Evolutionary conservation across 257 asterid genomes (phyloP).

Genomic region (Solanum tarijense): DNA sequence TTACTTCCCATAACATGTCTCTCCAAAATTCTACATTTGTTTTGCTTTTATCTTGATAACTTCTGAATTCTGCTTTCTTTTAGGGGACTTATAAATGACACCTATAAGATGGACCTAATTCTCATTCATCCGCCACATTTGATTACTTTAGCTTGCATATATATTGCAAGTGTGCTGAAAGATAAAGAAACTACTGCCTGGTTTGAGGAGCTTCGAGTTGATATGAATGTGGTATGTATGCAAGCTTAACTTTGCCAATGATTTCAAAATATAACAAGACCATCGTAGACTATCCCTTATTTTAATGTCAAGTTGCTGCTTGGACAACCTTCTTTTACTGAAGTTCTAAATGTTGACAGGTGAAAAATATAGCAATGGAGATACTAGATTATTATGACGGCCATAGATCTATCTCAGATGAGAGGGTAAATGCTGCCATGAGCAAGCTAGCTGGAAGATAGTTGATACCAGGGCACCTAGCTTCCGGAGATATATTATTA

Average conservation of each 20-base stretch:
- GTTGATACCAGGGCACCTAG: neutral
- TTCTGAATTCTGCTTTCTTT: neutral
- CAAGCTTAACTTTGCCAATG: neutral
- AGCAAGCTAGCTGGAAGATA: slow-evolving; percentile 45
- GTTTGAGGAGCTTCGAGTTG: slow-evolving; percentile 99
- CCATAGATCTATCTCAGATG: slow-evolving; percentile 71
- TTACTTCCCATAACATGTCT: neutral
- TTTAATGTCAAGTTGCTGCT: neutral
- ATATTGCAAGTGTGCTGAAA: slow-evolving; percentile 75
- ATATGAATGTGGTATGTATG: slow-evolving; percentile 76
- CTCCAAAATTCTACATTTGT: neutral
- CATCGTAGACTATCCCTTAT: neutral
- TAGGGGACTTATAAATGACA: slow-evolving; percentile 93
- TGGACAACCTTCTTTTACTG: neutral
- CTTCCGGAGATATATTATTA: neutral
- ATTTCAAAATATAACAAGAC: neutral
- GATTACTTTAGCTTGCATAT: slow-evolving; percentile 81
- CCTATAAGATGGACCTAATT: slow-evolving; percentile 92
- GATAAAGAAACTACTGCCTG: slow-evolving; percentile 90
- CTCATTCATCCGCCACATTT: slow-evolving; percentile 85
- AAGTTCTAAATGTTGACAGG: slow-evolving; percentile 30
- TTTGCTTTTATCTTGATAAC: neutral
- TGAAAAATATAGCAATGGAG: slow-evolving; percentile 89
- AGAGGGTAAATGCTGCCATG: slow-evolving; percentile 55
- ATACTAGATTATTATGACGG: slow-evolving; percentile 75